phyloP scores from a whole-genome alignment of 139 green algal species.

The Mesotaenium endlicherianum region DNA sequence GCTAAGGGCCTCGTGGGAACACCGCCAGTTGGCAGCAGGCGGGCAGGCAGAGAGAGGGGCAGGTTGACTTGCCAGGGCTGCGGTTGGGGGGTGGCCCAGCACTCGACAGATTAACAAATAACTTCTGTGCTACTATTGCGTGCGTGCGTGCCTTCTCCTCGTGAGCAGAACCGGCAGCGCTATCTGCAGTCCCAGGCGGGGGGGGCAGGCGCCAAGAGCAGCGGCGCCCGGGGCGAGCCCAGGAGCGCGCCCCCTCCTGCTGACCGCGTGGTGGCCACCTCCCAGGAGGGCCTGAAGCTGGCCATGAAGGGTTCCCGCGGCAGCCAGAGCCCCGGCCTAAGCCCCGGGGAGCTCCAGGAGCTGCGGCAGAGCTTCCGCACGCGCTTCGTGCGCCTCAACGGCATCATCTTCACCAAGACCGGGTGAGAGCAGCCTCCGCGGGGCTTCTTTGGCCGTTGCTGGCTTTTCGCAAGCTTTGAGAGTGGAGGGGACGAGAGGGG shows the following conservation, averaged over 20 bases:
- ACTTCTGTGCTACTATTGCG: too few species aligned
- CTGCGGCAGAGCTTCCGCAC: constrained; percentile 31
- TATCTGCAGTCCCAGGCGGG: neutral
- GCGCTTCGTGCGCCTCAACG: constrained; percentile 32
- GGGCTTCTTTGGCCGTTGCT: too few species aligned
- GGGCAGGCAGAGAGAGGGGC: too few species aligned
- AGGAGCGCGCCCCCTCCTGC: too few species aligned
- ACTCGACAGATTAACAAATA: too few species aligned
- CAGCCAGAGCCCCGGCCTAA: neutral
- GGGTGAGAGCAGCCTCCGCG: too few species aligned
- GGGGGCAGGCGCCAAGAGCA: neutral
- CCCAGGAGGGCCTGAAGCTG: neutral
- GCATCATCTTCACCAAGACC: constrained; percentile 47
- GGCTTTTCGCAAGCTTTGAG: constrained; percentile 1
- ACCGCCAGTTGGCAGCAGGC: too few species aligned
- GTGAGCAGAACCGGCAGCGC: neutral
- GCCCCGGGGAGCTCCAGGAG: neutral
- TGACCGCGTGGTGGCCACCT: constrained; percentile 2
- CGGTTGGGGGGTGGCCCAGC: too few species aligned
- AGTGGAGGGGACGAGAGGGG: neutral
- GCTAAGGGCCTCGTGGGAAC: too few species aligned
- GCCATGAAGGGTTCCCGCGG: constrained; percentile 1
- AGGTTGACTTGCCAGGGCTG: too few species aligned
- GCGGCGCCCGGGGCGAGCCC: neutral
- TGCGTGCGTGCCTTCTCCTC: too few species aligned